These are phyloP conservation scores for Serendipita sp. DNA, from an alignment of 768 basidiomycete species.

Conservation along the genomic window DNA sequence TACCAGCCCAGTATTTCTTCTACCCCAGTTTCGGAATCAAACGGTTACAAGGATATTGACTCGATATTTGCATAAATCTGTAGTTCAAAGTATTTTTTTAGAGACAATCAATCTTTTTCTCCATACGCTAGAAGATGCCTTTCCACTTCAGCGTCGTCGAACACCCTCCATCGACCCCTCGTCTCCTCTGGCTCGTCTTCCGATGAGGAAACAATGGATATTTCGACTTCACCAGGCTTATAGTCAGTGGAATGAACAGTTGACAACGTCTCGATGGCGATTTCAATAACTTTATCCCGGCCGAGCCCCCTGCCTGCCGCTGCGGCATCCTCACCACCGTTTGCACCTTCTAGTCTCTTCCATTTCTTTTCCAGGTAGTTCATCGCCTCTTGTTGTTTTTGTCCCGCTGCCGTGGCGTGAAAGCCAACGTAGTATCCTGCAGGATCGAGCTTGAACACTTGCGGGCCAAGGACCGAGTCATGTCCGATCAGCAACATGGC, in stretches of 20 bases:
- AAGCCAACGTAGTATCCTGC: conserved; percentile 98
- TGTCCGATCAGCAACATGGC: conserved; percentile 94
- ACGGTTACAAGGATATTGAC: neutral
- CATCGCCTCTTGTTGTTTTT: conserved; percentile 95
- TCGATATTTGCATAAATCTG: neutral
- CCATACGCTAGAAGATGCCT: conserved; percentile 69
- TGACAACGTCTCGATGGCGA: conserved; percentile 90
- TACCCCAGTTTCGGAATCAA: no score
- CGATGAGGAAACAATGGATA: conserved; percentile 73
- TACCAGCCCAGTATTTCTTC: neutral
- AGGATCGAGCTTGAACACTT: conserved; percentile 95
- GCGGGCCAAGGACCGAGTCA: conserved; percentile 85
- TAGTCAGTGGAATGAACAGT: conserved; percentile 92
- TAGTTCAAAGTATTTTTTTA: neutral
- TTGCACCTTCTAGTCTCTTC: conserved; percentile 79
- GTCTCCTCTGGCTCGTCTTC: conserved; percentile 50
- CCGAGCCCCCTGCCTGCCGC: conserved; percentile 59
- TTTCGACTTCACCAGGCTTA: conserved; percentile 90
- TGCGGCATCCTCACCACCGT: conserved; percentile 63
- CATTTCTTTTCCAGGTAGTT: conserved; percentile 98
- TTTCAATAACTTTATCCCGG: conserved; percentile 79
- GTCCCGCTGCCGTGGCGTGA: conserved; percentile 87
- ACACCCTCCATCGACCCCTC: conserved; percentile 62
- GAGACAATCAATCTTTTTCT: conserved; percentile 57
- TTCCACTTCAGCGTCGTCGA: conserved; percentile 66